These are phyloP conservation scores for Protomyces inouyei DNA, from an alignment of 1,139 yeast species.

Conservation along the genomic window DNA sequence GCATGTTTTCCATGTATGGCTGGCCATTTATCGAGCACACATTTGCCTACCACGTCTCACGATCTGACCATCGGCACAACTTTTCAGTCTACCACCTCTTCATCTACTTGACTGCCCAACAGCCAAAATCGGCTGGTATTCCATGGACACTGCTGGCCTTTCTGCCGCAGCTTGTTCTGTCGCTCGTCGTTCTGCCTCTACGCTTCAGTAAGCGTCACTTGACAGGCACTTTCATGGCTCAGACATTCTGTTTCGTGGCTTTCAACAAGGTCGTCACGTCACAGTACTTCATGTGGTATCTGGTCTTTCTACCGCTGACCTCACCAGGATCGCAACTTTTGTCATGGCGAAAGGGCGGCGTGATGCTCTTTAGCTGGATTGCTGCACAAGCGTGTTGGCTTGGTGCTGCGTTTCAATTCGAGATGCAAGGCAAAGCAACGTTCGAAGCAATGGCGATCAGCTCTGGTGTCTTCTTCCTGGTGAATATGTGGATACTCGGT, in stretches of 20 bases:
- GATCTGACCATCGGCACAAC: conserved; percentile 92
- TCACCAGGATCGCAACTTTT: conserved; percentile 47
- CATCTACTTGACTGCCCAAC: conserved; percentile 46
- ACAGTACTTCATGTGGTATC: conserved; percentile 86
- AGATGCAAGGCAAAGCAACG: conserved; percentile 66
- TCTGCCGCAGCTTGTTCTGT: conserved; percentile 68
- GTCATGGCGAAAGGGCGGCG: conserved; percentile 34
- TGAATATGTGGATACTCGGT: conserved; percentile 62
- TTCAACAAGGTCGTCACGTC: conserved; percentile 94
- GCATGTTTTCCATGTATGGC: conserved; percentile 28
- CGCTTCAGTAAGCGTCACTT: conserved; percentile 51
- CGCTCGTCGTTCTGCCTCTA: conserved; percentile 59
- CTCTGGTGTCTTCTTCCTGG: conserved; percentile 60
- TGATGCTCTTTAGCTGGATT: conserved; percentile 55
- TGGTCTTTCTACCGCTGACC: conserved; percentile 74
- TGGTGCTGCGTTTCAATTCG: conserved; percentile 68
- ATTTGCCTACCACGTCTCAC: conserved; percentile 71
- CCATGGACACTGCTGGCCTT: conserved; percentile 50
- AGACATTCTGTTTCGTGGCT: conserved; percentile 83
- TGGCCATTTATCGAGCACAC: conserved; percentile 53
- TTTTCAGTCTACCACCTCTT: conserved; percentile 80
- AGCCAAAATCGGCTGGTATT: conserved; percentile 23
- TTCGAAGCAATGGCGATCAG: conserved; percentile 61
- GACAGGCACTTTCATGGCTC: conserved; percentile 69
- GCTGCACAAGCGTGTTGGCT: conserved; percentile 68